Conservation (phyloP, 2,329 filamentous ascomycete genomes). For the Dactylellina leptospora region DNA sequence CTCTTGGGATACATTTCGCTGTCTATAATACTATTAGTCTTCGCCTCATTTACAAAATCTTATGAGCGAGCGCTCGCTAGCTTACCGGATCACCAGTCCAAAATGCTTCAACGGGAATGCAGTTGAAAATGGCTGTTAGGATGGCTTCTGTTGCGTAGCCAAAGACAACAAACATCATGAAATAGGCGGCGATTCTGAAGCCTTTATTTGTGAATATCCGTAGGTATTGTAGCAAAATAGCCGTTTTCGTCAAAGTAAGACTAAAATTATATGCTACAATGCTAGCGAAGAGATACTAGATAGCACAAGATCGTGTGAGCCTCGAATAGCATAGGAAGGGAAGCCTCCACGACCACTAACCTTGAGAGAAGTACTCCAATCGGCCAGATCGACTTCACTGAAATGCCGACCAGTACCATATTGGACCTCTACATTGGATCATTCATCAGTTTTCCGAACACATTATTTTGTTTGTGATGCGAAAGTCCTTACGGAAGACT, state of each 20-base stretch:
- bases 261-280: conserved; percentile 49
- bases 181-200: conserved; percentile 55
- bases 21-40: conserved; percentile 36
- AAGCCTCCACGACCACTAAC: conserved; percentile 1
- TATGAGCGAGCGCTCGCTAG: background rate
- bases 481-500: conserved; percentile 29
- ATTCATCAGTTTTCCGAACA: background rate
- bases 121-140: conserved; percentile 57
- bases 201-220: conserved; percentile 56
- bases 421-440: conserved; percentile 31
- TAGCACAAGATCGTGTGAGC: background rate
- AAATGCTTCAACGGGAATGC: conserved; percentile 56
- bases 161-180: conserved; percentile 55
- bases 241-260: conserved; percentile 55
- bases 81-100: conserved; percentile 55
- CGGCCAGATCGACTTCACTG: conserved; percentile 36
- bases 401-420: conserved; percentile 49
- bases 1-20: conserved; percentile 56
- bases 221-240: conserved; percentile 57
- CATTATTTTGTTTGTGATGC: background rate
- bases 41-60: background rate
- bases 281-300: conserved; percentile 42
- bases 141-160: conserved; percentile 56
- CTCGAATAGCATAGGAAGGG: background rate
- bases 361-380: conserved; percentile 47